Evolutionary conservation across 1,284 basidiomycete species (phyloP), one percentile per base, ranked within the genome.

Genomic region (Pisolithus thermaeus): DNA sequence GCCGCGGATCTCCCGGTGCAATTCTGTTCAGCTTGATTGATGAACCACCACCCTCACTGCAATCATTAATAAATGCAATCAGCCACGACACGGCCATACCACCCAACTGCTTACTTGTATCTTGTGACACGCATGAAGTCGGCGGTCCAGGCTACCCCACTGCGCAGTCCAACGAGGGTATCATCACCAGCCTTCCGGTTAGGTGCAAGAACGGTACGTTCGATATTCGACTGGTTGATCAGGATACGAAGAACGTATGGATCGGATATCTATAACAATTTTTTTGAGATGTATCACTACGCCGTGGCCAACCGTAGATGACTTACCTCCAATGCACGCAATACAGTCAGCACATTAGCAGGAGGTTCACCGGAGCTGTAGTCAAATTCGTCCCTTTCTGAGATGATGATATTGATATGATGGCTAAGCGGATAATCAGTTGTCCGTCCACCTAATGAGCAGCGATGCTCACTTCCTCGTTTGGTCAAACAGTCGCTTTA

Each of bases 281-380:
- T 16, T 16, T 27, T 63, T 52, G 44, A 46, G 23, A 49, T 50
- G 36, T 44, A 37, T 12, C 20, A 38, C 41, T 45, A 39, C 4
- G 25, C 37, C 14, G 41, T n/a, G 9, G 2, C 47, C 23, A 52
- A 28, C 35, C 18, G 28, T 14, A 47, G 28, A 41, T 25, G 23
- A 70, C 81, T 11, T 57, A 92, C 93, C 28, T 90, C 83, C 5
- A 97, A 75, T n/a, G 87, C 88, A 22, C 92, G 87, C 28, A 96
- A 74, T 27, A 96, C 78, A 3, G 95, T 98, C 9, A 82, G 68
- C 47, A 85, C 73, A 22, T 76, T 60, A 11, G 69, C 58, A 23
- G 78, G 74, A 18, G 86, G 83, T 65, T 92, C 84, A 49, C 91
- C 87, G 1, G 59, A 54, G 41, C 76, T 77, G 60, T 80, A 95